Percentiles rank a stretch among this genome's conserved stretches.
Conservation (phyloP, 768 basidiomycete species). For the Sporobolomyces pararoseus region DNA sequence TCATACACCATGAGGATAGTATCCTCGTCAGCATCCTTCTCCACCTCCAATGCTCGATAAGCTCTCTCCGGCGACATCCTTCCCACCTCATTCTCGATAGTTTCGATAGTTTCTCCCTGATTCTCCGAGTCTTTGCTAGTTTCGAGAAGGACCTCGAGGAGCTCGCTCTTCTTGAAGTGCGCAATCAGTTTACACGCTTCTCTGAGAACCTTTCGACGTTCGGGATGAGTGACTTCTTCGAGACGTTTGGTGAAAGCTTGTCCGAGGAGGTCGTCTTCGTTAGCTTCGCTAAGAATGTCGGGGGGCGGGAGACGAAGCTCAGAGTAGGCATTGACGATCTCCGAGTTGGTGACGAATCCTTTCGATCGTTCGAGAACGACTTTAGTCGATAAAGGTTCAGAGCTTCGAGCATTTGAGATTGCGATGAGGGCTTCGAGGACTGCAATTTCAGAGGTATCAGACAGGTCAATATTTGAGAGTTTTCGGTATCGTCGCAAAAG, state of each 20-base stretch:
- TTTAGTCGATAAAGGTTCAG: conserved; percentile 10
- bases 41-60: conserved; percentile 66
- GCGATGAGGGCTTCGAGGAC: conserved; percentile 20
- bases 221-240: conserved; percentile 18
- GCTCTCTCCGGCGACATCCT: conserved; percentile 65
- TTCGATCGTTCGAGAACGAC: conserved; percentile 24
- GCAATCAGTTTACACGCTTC: conserved; percentile 14
- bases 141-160: conserved; percentile 12
- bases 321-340: conserved; percentile 27
- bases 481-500: too few species aligned
- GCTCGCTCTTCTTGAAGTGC: background rate
- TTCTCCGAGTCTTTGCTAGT: background rate
- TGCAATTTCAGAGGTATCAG: too few species aligned
- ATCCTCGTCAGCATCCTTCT: conserved; percentile 66
- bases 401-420: conserved; percentile 20
- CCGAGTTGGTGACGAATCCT: conserved; percentile 1
- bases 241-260: conserved; percentile 16
- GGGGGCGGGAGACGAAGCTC: conserved; percentile 25
- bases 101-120: background rate
- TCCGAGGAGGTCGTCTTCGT: conserved; percentile 3
- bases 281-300: background rate
- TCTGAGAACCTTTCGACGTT: conserved; percentile 12
- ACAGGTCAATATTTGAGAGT: too few species aligned
- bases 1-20: conserved; percentile 68
- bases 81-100: conserved; percentile 11